phyloP scores from a whole-genome alignment of 768 basidiomycete species.

The Xerocomellus intermedius region DNA sequence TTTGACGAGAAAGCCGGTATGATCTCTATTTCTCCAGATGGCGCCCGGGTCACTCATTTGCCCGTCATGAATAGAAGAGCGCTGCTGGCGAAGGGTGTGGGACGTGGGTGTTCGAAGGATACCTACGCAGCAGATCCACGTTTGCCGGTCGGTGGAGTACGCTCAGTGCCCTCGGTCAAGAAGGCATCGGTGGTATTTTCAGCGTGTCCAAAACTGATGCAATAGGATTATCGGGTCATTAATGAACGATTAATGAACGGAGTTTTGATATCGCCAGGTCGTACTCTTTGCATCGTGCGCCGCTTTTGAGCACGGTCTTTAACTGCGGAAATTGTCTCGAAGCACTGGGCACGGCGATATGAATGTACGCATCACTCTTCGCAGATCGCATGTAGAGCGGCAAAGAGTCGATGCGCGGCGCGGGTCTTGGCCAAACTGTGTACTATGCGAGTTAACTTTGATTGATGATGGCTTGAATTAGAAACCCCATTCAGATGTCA shows the following conservation, averaged over 20 bases:
- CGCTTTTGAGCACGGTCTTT: conserved; percentile 7
- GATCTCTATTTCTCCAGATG: conserved; percentile 21
- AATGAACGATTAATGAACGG: conserved; percentile 31
- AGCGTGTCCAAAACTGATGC: conserved; percentile 47
- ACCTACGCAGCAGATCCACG: conserved; percentile 44
- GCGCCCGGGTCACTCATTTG: neutral
- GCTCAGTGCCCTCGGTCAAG: conserved; percentile 30
- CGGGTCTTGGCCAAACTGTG: conserved; percentile 14
- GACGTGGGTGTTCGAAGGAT: conserved; percentile 59
- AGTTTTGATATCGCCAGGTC: conserved; percentile 10
- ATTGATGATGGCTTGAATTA: conserved; percentile 16
- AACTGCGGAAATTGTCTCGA: conserved; percentile 27
- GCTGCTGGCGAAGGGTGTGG: conserved; percentile 40
- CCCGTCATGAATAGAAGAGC: conserved; percentile 38
- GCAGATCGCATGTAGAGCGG: conserved; percentile 19
- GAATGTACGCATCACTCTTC: conserved; percentile 5
- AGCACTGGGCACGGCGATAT: conserved; percentile 14
- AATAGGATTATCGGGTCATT: conserved; percentile 29
- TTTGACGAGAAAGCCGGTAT: conserved; percentile 61
- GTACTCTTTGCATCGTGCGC: neutral
- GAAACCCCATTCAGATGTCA: conserved; percentile 11
- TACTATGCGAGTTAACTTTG: conserved; percentile 21
- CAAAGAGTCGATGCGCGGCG: neutral
- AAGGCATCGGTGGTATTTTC: conserved; percentile 52
- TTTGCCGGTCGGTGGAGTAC: conserved; percentile 57